Base-by-base conservation (phyloP, 1,284 basidiomycete genomes). In the Fomitopsis palustris region DNA sequence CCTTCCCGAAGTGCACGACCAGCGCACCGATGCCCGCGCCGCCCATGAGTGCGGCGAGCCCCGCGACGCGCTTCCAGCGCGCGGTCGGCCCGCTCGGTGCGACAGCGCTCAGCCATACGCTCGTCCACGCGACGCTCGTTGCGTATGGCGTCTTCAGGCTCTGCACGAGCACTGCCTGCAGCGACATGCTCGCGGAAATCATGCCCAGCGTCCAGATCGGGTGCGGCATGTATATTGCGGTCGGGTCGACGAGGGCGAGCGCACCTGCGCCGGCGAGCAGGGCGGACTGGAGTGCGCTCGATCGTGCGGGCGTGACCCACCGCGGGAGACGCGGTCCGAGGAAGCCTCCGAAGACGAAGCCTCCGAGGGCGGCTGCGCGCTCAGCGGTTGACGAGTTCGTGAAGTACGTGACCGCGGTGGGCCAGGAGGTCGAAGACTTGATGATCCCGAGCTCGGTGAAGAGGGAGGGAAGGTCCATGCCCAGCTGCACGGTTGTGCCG, bases 401-500 rank as follows among this genome's bases (percentile, higher is more conserved):
- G 42, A 58, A 31, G 23, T 54, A 39, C 27, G 52, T 37, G 31
- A 54, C 27, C 10, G 57, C 57, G n/a, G 51, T 37, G 41, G 51
- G 29, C 29, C 43, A 31, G 0, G 38, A 52, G 57, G 51, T 19
- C 12, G 38, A 8, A 10, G 39, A 35, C n/a, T 33, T 52, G 6
- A 52, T 25, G 23, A 27, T 23, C 19, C 38, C 27, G 52, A 58
- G 52, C 49, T 54, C 31, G 23, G 45, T 19, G 52, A 58, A 52
- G 33, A 58, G 57, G 21, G 52, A 31, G 31, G 57, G 57, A 41
- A 58, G 37, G 52, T 58, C 57, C 57, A 58, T 58, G 37, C 57
- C 57, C 29, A 58, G 57, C 37, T 58, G 57, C 29, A 58, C 57
- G 57, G 57, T 58, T 10, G 57, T 58, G 51, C 57, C 57, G n/a